Evolutionary conservation across 2,329 filamentous ascomycete genomes (phyloP).

Genomic region (Colletotrichum karsti): DNA sequence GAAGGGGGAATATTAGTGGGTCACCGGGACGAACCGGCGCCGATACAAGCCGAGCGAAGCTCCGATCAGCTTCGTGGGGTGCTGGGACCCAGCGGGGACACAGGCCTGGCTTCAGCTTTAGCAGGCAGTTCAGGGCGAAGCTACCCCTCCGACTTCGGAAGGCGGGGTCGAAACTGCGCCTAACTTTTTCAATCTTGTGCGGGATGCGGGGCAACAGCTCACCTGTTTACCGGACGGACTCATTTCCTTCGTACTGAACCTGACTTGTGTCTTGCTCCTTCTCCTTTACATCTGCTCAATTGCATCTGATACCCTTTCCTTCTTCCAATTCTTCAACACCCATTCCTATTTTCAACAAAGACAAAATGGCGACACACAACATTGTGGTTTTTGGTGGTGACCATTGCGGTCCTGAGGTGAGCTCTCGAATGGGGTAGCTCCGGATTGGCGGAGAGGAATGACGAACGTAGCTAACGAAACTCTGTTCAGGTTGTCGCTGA

Average conservation of each 20-base stretch:
- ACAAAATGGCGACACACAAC: conserved; percentile 74
- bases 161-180: conserved; percentile 41
- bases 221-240: not conserved
- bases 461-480: conserved; percentile 16
- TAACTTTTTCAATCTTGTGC: conserved; percentile 30
- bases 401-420: conserved; percentile 85
- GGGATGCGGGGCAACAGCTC: conserved; percentile 29
- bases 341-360: not conserved
- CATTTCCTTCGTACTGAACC: not conserved
- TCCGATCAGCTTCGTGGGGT: not conserved
- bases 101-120: conserved; percentile 2
- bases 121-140: not conserved
- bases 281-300: not conserved
- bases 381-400: conserved; percentile 86
- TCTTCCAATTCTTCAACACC: conserved; percentile 2
- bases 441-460: conserved; percentile 6
- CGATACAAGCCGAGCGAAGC: conserved; percentile 16
- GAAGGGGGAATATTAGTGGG: conserved; percentile 10
- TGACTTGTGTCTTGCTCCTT: not conserved
- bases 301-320: conserved; percentile 7
- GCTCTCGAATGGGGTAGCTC: not conserved
- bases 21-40: conserved; percentile 21
- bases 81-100: not conserved
- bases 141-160: conserved; percentile 45
- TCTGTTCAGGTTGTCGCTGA: conserved; percentile 75